Conservation (phyloP, 2,329 filamentous ascomycete species). For the Aspergillus cejpii region DNA sequence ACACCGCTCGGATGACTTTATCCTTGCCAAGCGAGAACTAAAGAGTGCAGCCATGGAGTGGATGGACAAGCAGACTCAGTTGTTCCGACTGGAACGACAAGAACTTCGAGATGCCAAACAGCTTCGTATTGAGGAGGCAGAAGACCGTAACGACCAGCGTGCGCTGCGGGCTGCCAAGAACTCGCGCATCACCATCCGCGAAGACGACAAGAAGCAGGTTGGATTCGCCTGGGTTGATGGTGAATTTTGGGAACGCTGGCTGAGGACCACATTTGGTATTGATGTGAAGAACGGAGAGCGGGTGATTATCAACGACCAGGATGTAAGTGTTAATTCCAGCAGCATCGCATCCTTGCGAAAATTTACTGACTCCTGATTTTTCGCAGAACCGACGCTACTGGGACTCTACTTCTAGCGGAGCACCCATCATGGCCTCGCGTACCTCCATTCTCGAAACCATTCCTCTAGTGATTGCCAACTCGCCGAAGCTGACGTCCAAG, state of each 20-base stretch:
- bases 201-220: conserved; percentile 78
- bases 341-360: conserved; percentile 49
- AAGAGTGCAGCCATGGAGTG: conserved; percentile 94
- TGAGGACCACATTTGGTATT: conserved; percentile 89
- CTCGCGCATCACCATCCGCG: conserved; percentile 85
- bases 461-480: conserved; percentile 45
- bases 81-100: conserved; percentile 88
- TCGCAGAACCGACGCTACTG: conserved; percentile 82
- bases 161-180: conserved; percentile 81
- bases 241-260: conserved; percentile 95
- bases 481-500: conserved; percentile 45
- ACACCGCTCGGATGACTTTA: conserved; percentile 70
- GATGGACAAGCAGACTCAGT: conserved; percentile 92
- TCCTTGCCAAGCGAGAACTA: conserved; percentile 73
- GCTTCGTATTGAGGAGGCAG: conserved; percentile 88
- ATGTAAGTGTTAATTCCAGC: conserved; percentile 55
- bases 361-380: conserved; percentile 13
- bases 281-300: conserved; percentile 79
- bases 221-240: conserved; percentile 96
- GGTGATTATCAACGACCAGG: conserved; percentile 94
- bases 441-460: conserved; percentile 84
- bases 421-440: conserved; percentile 80
- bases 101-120: conserved; percentile 93
- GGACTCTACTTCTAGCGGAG: conserved; percentile 84
- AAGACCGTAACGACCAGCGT: conserved; percentile 84